These are phyloP conservation scores for Talaromyces stipitatus DNA, from an alignment of 495 filamentous ascomycete species.

Conservation along the genomic window DNA sequence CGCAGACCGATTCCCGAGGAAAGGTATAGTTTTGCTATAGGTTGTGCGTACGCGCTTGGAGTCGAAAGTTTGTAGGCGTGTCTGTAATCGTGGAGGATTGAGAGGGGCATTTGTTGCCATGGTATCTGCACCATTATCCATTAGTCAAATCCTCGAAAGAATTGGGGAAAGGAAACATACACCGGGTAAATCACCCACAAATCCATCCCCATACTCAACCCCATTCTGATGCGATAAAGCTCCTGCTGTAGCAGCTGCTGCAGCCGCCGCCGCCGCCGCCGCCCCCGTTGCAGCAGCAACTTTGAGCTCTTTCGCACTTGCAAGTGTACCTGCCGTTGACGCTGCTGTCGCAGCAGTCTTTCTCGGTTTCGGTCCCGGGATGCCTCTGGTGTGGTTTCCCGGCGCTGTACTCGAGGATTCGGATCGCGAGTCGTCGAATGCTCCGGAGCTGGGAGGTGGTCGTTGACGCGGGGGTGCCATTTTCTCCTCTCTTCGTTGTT, in stretches of 20 bases:
- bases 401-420: constrained; percentile 40
- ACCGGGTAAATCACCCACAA: constrained; percentile 21
- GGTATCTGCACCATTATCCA: too few species aligned
- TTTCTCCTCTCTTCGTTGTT: not conserved
- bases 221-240: not conserved
- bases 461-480: constrained; percentile 45
- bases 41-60: constrained; percentile 58
- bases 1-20: constrained; percentile 61
- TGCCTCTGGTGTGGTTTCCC: constrained; percentile 32
- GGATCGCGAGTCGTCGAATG: constrained; percentile 45
- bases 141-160: too few species aligned
- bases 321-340: constrained; percentile 15
- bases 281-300: constrained; percentile 15
- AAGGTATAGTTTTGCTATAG: constrained; percentile 65
- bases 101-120: constrained; percentile 65
- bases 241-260: constrained; percentile 6
- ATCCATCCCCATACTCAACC: not conserved
- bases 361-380: constrained; percentile 24
- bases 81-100: constrained; percentile 73
- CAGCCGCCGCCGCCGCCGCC: constrained; percentile 23
- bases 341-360: constrained; percentile 21
- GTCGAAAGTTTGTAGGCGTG: constrained; percentile 67
- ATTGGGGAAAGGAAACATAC: constrained; percentile 13
- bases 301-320: constrained; percentile 15
- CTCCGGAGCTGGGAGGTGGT: constrained; percentile 17